Evolutionary conservation across 2,329 filamentous ascomycete genomes (phyloP).

Genomic region (Trichoderma atrobrunneum): DNA sequence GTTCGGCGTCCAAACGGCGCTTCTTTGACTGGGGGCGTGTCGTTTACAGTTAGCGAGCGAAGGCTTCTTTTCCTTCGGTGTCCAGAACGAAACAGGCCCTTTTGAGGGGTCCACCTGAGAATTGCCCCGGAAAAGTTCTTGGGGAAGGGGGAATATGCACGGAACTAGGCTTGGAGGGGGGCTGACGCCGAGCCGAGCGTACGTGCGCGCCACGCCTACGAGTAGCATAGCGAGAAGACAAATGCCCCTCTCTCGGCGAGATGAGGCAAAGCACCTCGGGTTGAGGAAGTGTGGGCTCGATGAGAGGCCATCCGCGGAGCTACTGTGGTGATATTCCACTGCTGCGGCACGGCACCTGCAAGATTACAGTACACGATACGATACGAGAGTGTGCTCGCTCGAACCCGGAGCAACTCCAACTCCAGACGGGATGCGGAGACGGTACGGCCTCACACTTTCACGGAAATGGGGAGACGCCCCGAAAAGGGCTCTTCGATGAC

Average conservation of each 20-base stretch:
- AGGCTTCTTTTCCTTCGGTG: constrained; percentile 14
- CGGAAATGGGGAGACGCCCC: constrained; percentile 13
- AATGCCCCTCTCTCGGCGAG: neutral
- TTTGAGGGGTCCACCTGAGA: constrained; percentile 1
- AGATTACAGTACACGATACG: neutral
- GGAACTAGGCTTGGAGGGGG: constrained; percentile 10
- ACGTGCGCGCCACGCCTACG: neutral
- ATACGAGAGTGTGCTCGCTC: neutral
- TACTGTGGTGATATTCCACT: neutral
- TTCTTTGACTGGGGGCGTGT: constrained; percentile 3
- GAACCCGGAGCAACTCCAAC: neutral
- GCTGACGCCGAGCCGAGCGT: constrained; percentile 11
- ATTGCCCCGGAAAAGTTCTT: constrained; percentile 11
- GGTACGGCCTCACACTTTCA: neutral
- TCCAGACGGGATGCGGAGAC: neutral
- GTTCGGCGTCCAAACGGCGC: constrained; percentile 9
- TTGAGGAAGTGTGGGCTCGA: neutral
- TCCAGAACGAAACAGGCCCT: constrained; percentile 16
- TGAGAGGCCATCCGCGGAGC: neutral
- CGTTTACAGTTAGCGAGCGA: constrained; percentile 8
- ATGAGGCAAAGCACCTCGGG: neutral
- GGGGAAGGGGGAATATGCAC: neutral
- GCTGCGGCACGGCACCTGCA: neutral
- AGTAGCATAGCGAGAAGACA: neutral
- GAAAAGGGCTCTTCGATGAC: constrained; percentile 15